phyloP scores from a whole-genome alignment of 2,329 filamentous ascomycete species.

The Arthrobotrys megalospora region DNA sequence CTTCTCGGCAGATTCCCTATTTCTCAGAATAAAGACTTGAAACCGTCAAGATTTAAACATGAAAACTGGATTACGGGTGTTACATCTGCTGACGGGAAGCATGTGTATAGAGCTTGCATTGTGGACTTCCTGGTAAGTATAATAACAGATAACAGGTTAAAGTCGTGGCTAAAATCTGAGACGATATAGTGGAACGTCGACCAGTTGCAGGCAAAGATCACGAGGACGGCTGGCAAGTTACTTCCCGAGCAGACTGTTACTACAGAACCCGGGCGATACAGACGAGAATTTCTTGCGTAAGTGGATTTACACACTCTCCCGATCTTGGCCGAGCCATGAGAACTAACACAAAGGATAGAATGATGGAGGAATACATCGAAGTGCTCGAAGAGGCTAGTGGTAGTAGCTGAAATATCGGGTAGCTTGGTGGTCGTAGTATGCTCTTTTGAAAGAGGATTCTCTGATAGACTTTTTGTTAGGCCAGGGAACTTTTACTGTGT shows the following conservation, averaged over 20 bases:
- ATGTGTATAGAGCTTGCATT: slow-evolving; percentile 63
- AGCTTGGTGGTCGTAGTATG: background rate
- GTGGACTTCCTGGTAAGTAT: slow-evolving; percentile 63
- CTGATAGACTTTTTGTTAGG: no score
- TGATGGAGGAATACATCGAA: slow-evolving; percentile 64
- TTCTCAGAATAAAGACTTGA: slow-evolving; percentile 57
- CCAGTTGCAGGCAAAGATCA: slow-evolving; percentile 63
- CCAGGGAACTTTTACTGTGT: background rate
- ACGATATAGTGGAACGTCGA: slow-evolving; percentile 63
- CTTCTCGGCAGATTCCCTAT: slow-evolving; percentile 64
- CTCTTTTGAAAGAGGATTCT: background rate
- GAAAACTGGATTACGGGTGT: slow-evolving; percentile 62
- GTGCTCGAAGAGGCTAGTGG: slow-evolving; percentile 54
- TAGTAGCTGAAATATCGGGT: background rate
- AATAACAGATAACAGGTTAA: background rate
- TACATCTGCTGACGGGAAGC: slow-evolving; percentile 63
- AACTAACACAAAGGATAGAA: slow-evolving; percentile 42
- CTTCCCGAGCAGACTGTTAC: slow-evolving; percentile 65
- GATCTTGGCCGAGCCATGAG: background rate
- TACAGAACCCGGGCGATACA: slow-evolving; percentile 62
- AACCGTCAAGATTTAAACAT: slow-evolving; percentile 44
- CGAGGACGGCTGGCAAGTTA: slow-evolving; percentile 61
- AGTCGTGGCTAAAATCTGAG: background rate
- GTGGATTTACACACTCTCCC: background rate
- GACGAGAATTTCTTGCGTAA: slow-evolving; percentile 63